phyloP scores from a whole-genome alignment of 2,329 filamentous ascomycete genomes.

The Chaetomiaceae sp. region DNA sequence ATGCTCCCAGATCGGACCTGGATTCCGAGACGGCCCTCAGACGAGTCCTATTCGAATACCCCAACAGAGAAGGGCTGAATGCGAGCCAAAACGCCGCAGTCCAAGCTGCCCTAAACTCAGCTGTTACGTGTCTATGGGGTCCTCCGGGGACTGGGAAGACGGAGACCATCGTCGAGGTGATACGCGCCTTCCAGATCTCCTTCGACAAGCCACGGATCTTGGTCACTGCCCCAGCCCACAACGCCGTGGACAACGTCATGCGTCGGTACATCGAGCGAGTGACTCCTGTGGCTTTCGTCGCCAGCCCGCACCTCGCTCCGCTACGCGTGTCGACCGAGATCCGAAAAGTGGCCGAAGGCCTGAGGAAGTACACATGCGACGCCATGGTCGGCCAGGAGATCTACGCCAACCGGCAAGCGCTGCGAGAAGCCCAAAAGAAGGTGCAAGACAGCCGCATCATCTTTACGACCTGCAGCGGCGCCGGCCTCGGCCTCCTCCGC shows the following conservation, averaged over 20 bases:
- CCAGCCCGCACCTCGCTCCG: conserved; percentile 3
- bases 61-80: neutral
- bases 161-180: conserved; percentile 37
- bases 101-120: conserved; percentile 25
- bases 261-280: conserved; percentile 29
- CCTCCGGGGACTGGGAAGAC: conserved; percentile 44
- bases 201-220: conserved; percentile 30
- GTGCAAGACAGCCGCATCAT: conserved; percentile 35
- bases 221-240: conserved; percentile 41
- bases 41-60: neutral
- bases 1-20: neutral
- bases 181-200: conserved; percentile 30
- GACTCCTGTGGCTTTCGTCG: neutral
- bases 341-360: conserved; percentile 32
- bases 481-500: conserved; percentile 38
- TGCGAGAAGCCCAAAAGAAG: conserved; percentile 35
- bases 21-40: too few species aligned
- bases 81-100: conserved; percentile 33
- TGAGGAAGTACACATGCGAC: conserved; percentile 35
- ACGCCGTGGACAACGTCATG: conserved; percentile 42
- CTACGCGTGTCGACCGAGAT: conserved; percentile 33
- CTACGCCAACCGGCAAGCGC: conserved; percentile 26
- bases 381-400: conserved; percentile 31
- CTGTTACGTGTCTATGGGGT: conserved; percentile 39
- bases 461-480: conserved; percentile 42